Evolutionary conservation across 768 basidiomycete species (phyloP).

Genomic region (Lactarius trivialis): DNA sequence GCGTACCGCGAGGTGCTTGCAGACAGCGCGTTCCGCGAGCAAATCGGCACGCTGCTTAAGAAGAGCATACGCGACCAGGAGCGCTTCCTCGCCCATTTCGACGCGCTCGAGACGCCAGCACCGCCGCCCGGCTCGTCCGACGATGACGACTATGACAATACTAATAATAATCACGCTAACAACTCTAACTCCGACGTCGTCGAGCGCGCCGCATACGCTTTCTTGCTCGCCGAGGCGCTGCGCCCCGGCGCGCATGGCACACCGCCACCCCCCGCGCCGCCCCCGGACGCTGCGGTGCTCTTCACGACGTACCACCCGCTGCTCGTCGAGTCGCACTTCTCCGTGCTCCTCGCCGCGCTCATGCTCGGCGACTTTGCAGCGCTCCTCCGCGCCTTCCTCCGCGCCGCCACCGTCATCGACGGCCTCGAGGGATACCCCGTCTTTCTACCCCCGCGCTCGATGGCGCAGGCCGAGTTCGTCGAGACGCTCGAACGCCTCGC

Average conservation of each 20-base stretch:
- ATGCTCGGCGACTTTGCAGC: slow-evolving; percentile 70
- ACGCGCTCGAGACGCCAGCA: slow-evolving; percentile 49
- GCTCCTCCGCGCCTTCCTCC: slow-evolving; percentile 58
- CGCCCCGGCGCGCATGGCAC: slow-evolving; percentile 51
- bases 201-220: slow-evolving; percentile 57
- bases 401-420: slow-evolving; percentile 63
- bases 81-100: slow-evolving; percentile 77
- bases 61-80: slow-evolving; percentile 83
- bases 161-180: background rate
- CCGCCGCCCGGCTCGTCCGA: slow-evolving; percentile 18
- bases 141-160: background rate
- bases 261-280: slow-evolving; percentile 27
- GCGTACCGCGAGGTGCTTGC: slow-evolving; percentile 60
- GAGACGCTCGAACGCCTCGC: slow-evolving; percentile 81
- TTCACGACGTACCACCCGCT: slow-evolving; percentile 90
- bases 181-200: slow-evolving; percentile 36
- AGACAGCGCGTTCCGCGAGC: slow-evolving; percentile 50
- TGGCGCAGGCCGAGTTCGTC: slow-evolving; percentile 86
- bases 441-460: slow-evolving; percentile 79
- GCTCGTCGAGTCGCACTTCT: slow-evolving; percentile 82
- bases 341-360: slow-evolving; percentile 64
- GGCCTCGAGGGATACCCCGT: slow-evolving; percentile 85
- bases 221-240: slow-evolving; percentile 57
- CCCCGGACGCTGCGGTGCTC: slow-evolving; percentile 47
- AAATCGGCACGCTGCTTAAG: slow-evolving; percentile 51